Conservation (phyloP, 2,329 filamentous ascomycete genomes). For the Hortaea werneckii region DNA sequence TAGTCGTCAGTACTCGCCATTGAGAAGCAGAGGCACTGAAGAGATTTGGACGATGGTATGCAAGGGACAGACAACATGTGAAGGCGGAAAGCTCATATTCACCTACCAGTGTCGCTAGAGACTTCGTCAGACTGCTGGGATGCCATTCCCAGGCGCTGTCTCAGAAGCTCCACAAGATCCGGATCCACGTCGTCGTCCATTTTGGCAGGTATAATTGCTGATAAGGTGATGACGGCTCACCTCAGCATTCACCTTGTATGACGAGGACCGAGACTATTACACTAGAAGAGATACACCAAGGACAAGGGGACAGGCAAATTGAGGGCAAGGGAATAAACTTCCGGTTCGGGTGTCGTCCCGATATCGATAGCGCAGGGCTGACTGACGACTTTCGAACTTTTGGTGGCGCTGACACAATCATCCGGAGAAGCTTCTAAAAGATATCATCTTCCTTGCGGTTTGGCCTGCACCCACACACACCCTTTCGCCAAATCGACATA, state of each 20-base stretch:
- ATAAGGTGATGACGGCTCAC: too few relatives aligned
- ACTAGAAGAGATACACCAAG: too few relatives aligned
- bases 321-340: too few relatives aligned
- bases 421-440: not conserved
- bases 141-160: slow-evolving; percentile 56
- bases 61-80: not conserved
- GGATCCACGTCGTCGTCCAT: slow-evolving; percentile 89
- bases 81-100: not conserved
- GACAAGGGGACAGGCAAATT: too few relatives aligned
- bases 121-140: slow-evolving; percentile 14
- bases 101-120: slow-evolving; percentile 23
- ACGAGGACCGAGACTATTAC: too few relatives aligned
- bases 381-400: not conserved
- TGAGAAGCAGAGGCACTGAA: not conserved
- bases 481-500: too few relatives aligned
- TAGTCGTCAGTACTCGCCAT: not conserved
- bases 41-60: not conserved
- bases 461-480: too few relatives aligned
- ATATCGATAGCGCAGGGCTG: not conserved
- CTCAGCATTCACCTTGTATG: too few relatives aligned
- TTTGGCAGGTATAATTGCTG: not conserved
- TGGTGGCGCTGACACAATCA: not conserved
- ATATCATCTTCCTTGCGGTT: too few relatives aligned
- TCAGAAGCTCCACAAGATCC: slow-evolving; percentile 76
- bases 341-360: not conserved